Percentiles rank a stretch among this genome's conserved stretches.
phyloP scores from a whole-genome alignment of 202 grass and related monocot species.

The Cymbopogon flexuosus region DNA sequence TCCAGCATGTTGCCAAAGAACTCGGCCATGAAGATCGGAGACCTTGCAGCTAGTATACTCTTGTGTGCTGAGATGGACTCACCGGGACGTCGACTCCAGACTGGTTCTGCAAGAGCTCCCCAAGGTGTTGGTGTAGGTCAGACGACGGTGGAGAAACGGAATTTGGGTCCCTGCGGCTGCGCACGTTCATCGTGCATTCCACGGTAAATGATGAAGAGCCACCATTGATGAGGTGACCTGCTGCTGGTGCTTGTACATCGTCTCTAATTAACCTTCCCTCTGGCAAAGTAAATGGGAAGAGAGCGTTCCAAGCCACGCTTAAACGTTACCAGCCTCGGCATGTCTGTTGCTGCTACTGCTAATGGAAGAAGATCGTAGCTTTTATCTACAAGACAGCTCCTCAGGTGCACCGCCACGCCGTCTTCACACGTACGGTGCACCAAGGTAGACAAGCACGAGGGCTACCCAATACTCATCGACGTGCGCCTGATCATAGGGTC shows the following conservation, averaged over 20 bases:
- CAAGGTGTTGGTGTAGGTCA: not conserved
- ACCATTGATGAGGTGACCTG: not conserved
- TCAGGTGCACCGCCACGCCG: not conserved
- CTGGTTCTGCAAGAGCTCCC: not conserved
- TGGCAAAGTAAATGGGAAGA: not conserved
- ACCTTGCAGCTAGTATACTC: conserved; percentile 1
- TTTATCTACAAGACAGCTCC: not conserved
- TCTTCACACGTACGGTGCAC: too few relatives aligned
- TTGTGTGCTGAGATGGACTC: conserved; percentile 27
- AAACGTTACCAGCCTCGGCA: not conserved
- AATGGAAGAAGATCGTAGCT: too few relatives aligned
- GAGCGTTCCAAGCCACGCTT: not conserved
- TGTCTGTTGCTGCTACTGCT: too few relatives aligned
- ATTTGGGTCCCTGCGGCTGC: not conserved
- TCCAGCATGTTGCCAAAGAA: conserved; percentile 10
- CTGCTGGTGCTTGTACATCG: not conserved
- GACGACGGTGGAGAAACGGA: not conserved
- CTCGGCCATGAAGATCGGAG: not conserved
- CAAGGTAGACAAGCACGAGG: too few relatives aligned
- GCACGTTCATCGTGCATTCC: not conserved
- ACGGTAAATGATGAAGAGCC: not conserved
- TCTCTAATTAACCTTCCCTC: not conserved
- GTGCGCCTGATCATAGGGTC: too few relatives aligned
- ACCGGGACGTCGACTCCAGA: conserved; percentile 11
- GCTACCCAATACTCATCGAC: too few relatives aligned